Conservation (phyloP, 2,329 filamentous ascomycete species). For the Aspergillus fumigatus region DNA sequence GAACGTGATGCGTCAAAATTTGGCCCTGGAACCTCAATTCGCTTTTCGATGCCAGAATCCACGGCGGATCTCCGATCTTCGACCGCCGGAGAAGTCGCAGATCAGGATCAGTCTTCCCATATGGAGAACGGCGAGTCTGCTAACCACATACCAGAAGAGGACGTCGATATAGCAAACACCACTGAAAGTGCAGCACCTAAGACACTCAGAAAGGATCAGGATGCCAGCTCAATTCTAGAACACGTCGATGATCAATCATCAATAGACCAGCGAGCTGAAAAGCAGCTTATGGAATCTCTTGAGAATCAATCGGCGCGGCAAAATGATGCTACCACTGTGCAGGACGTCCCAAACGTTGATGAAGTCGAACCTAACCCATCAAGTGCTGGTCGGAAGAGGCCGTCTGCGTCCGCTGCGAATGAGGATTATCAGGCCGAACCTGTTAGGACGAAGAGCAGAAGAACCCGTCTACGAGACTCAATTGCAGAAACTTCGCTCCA, state of each 20-base stretch:
- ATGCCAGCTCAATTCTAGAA: conserved; percentile 12
- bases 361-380: conserved; percentile 33
- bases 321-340: conserved; percentile 15
- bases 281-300: conserved; percentile 35
- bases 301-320: conserved; percentile 26
- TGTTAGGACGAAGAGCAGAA: conserved; percentile 55
- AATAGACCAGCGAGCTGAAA: conserved; percentile 33
- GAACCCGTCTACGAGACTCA: conserved; percentile 57
- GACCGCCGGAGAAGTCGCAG: conserved; percentile 11
- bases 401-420: conserved; percentile 55
- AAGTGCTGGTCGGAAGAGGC: conserved; percentile 53
- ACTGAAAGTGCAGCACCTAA: conserved; percentile 10
- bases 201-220: conserved; percentile 10
- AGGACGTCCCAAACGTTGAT: conserved; percentile 22
- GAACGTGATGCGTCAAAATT: conserved; percentile 25
- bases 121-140: conserved; percentile 1
- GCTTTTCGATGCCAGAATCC: conserved; percentile 37
- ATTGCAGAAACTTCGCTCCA: conserved; percentile 44
- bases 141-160: conserved; percentile 9
- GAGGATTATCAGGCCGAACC: conserved; percentile 52
- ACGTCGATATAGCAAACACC: conserved; percentile 13
- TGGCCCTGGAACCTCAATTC: conserved; percentile 38
- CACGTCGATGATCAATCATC: conserved; percentile 29
- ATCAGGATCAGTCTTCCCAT: conserved; percentile 12
- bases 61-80: conserved; percentile 20